Percentiles rank a stretch among this genome's conserved stretches.
phyloP scores from a whole-genome alignment of 352 stramenopile genomes.

The Globisporangium orthogonon region DNA sequence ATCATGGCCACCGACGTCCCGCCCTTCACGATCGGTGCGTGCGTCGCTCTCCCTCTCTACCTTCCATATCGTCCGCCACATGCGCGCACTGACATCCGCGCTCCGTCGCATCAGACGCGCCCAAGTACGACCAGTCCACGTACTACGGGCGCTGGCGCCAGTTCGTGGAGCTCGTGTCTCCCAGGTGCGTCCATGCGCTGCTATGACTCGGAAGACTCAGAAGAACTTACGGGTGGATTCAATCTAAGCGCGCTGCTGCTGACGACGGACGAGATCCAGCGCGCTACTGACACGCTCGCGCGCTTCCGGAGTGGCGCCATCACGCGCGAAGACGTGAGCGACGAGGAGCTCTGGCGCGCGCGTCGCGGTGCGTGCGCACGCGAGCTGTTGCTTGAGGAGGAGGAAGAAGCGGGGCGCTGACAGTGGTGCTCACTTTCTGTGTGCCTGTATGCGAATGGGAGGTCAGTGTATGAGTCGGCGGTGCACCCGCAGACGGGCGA shows the following conservation, averaged over 20 bases:
- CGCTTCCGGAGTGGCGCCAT: constrained; percentile 51
- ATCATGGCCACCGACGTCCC: constrained; percentile 19
- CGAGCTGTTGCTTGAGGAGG: neutral
- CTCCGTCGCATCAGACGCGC: constrained; percentile 30
- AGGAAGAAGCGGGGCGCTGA: no score
- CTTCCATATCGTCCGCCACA: neutral
- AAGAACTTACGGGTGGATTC: neutral
- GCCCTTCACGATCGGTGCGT: constrained; percentile 32
- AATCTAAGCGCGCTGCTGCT: constrained; percentile 54
- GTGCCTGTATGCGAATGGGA: no score
- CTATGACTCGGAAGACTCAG: no score
- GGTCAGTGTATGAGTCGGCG: constrained; percentile 61
- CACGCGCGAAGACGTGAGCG: constrained; percentile 28
- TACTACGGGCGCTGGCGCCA: constrained; percentile 81
- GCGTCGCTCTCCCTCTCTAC: neutral
- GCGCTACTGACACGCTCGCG: constrained; percentile 42
- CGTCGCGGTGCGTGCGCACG: constrained; percentile 36
- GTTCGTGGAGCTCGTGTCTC: constrained; percentile 81
- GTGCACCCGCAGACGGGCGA: constrained; percentile 84
- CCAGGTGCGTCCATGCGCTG: constrained; percentile 25
- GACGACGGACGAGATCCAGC: constrained; percentile 56
- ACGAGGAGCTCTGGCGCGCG: constrained; percentile 75
- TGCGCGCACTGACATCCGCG: no score
- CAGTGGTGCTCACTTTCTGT: no score
- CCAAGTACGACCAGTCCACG: constrained; percentile 81